phyloP scores from a whole-genome alignment of 1,284 basidiomycete genomes.

The Peniophora sp. region DNA sequence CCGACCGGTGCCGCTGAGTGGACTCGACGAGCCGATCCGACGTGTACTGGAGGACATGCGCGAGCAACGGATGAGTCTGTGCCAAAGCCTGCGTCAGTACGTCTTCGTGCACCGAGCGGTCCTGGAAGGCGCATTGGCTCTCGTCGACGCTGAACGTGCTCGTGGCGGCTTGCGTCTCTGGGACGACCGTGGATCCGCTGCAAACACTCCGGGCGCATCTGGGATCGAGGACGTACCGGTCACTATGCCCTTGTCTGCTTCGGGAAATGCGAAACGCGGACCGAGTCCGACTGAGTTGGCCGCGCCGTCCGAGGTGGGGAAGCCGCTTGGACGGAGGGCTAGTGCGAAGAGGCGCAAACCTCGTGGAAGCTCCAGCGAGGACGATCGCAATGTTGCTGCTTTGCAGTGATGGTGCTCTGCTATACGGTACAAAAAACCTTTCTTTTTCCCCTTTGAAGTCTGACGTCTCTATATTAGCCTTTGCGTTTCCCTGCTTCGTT shows the following conservation, averaged over 20 bases:
- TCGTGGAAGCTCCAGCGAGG: no score
- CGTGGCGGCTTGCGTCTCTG: conserved; percentile 20
- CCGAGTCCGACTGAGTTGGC: conserved; percentile 66
- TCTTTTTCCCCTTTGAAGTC: no score
- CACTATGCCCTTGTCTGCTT: conserved; percentile 3
- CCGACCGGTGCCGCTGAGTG: conserved; percentile 53
- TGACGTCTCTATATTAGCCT: no score
- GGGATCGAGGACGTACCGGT: no score
- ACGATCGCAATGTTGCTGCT: no score
- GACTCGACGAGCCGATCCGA: conserved; percentile 66
- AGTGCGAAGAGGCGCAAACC: conserved; percentile 22
- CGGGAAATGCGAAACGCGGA: conserved; percentile 47
- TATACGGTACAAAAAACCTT: no score
- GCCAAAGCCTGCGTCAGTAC: conserved; percentile 84
- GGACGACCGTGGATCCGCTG: conserved; percentile 16
- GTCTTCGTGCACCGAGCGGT: conserved; percentile 85
- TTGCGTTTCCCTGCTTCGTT: no score
- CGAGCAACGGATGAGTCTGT: conserved; percentile 86
- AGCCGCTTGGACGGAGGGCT: conserved; percentile 37
- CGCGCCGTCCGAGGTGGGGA: background rate
- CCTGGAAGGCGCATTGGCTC: conserved; percentile 71
- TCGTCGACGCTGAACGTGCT: conserved; percentile 67
- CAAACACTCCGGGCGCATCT: no score
- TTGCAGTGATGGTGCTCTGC: no score
- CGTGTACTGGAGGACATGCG: conserved; percentile 83